phyloP scores from a whole-genome alignment of 2,329 filamentous ascomycete genomes.

The Amphichorda felina region DNA sequence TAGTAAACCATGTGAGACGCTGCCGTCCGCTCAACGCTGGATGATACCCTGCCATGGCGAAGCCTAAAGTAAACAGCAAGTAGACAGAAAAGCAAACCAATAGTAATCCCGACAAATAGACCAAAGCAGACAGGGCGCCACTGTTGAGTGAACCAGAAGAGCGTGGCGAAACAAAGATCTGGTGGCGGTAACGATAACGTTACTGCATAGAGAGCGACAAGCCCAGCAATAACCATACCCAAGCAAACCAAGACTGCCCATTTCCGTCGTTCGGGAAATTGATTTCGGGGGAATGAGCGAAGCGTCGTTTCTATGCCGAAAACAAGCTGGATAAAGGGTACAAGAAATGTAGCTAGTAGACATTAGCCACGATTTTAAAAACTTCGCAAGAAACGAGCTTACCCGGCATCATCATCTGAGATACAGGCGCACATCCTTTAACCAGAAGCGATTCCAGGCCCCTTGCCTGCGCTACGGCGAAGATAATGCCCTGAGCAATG shows the following conservation, averaged over 20 bases:
- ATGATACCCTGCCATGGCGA: slow-evolving; percentile 19
- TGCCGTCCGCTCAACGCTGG: slow-evolving; percentile 43
- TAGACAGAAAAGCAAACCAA: slow-evolving; percentile 36
- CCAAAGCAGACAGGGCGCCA: slow-evolving; percentile 48
- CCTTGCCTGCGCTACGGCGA: slow-evolving; percentile 42
- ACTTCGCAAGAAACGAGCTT: too few species aligned
- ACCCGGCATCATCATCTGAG: slow-evolving; percentile 51
- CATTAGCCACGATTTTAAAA: too few species aligned
- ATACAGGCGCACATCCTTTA: slow-evolving; percentile 38
- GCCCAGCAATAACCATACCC: slow-evolving; percentile 32
- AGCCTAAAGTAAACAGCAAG: slow-evolving; percentile 45
- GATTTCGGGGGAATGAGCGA: slow-evolving; percentile 38
- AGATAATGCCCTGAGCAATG: slow-evolving; percentile 43
- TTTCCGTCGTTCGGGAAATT: slow-evolving; percentile 46
- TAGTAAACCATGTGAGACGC: slow-evolving; percentile 63
- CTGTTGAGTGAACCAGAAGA: slow-evolving; percentile 54
- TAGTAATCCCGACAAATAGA: slow-evolving; percentile 37
- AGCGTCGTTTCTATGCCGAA: slow-evolving; percentile 51
- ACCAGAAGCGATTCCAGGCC: slow-evolving; percentile 40
- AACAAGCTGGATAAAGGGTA: slow-evolving; percentile 52
- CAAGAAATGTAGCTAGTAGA: slow-evolving; percentile 48
- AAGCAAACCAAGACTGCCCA: slow-evolving; percentile 50
- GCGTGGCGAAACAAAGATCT: slow-evolving; percentile 52
- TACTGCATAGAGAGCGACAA: slow-evolving; percentile 45
- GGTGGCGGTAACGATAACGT: slow-evolving; percentile 41